Percentiles rank a stretch among this genome's conserved stretches.
phyloP scores from a whole-genome alignment of 345 rosid genomes.

The Iberis pinnata region DNA sequence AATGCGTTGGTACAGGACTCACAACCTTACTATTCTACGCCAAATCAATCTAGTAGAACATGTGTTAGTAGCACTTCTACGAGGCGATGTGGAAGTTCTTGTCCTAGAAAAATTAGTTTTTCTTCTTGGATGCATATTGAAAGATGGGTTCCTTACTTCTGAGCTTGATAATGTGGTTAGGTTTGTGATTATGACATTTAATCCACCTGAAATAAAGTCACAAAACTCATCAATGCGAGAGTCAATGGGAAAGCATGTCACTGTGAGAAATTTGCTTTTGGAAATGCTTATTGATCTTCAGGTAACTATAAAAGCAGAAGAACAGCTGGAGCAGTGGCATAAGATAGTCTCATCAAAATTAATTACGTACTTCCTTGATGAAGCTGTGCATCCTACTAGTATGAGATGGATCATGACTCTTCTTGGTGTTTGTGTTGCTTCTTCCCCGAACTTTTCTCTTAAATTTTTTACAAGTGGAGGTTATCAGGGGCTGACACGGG shows the following conservation, averaged over 20 bases:
- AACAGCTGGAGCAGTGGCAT: constrained; percentile 97
- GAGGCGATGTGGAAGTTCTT: constrained; percentile 97
- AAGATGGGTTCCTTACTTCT: constrained; percentile 92
- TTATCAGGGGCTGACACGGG: constrained; percentile 79
- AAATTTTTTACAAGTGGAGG: constrained; percentile 94
- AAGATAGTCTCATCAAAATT: constrained; percentile 95
- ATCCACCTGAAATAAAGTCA: constrained; percentile 84
- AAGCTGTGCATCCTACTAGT: constrained; percentile 98
- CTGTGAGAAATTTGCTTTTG: constrained; percentile 93
- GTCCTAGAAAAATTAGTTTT: constrained; percentile 95
- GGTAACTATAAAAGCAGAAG: constrained; percentile 91
- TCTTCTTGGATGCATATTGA: constrained; percentile 92
- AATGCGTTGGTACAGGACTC: constrained; percentile 99
- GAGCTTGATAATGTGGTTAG: constrained; percentile 95
- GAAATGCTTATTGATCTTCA: constrained; percentile 99
- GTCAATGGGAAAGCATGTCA: constrained; percentile 94
- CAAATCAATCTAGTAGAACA: constrained; percentile 94
- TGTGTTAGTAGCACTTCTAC: constrained; percentile 85
- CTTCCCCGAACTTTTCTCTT: constrained; percentile 90
- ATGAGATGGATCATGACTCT: constrained; percentile 99
- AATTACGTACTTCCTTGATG: constrained; percentile 95
- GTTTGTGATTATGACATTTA: constrained; percentile 96
- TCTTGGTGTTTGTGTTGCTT: constrained; percentile 85
- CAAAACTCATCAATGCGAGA: constrained; percentile 63
- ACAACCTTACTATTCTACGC: constrained; percentile 90